These are phyloP conservation scores for Pleurotus salmoneostramineus DNA, from an alignment of 768 basidiomycete genomes.

Conservation along the genomic window DNA sequence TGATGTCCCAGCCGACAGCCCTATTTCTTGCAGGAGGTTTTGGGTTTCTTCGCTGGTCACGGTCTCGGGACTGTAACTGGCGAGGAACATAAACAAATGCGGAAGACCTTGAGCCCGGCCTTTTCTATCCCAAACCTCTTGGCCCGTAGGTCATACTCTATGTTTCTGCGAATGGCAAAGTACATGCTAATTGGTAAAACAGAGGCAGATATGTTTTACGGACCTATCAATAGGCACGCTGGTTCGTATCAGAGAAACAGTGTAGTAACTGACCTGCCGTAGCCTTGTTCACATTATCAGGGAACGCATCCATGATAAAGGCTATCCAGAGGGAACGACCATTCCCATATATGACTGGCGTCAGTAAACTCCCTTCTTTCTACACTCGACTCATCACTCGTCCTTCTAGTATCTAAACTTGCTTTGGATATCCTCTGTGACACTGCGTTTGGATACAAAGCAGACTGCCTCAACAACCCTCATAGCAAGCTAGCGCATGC, in stretches of 20 bases:
- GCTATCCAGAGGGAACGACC: slow-evolving; percentile 21
- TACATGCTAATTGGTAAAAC: no score
- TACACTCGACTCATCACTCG: neutral
- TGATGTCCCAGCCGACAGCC: no score
- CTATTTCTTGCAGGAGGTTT: slow-evolving; percentile 33
- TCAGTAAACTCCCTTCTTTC: slow-evolving; percentile 22
- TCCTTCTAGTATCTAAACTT: slow-evolving; percentile 39
- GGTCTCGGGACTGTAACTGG: slow-evolving; percentile 47
- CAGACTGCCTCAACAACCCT: slow-evolving; percentile 41
- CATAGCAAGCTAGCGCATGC: slow-evolving; percentile 45
- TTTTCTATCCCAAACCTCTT: slow-evolving; percentile 41
- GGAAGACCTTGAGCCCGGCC: slow-evolving; percentile 48
- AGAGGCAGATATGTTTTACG: slow-evolving; percentile 46
- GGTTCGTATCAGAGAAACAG: neutral
- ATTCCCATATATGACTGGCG: slow-evolving; percentile 42
- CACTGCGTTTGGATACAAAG: slow-evolving; percentile 43
- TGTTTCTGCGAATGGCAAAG: no score
- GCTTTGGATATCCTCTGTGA: slow-evolving; percentile 51
- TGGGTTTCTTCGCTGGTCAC: slow-evolving; percentile 39
- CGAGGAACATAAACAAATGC: slow-evolving; percentile 45
- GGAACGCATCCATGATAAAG: slow-evolving; percentile 22
- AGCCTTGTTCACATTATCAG: slow-evolving; percentile 36
- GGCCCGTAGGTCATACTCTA: slow-evolving; percentile 29
- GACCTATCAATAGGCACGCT: slow-evolving; percentile 33
- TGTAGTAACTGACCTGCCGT: neutral